Conservation (phyloP, 1,139 yeast species). For the Arxiozyma telluris region DNA sequence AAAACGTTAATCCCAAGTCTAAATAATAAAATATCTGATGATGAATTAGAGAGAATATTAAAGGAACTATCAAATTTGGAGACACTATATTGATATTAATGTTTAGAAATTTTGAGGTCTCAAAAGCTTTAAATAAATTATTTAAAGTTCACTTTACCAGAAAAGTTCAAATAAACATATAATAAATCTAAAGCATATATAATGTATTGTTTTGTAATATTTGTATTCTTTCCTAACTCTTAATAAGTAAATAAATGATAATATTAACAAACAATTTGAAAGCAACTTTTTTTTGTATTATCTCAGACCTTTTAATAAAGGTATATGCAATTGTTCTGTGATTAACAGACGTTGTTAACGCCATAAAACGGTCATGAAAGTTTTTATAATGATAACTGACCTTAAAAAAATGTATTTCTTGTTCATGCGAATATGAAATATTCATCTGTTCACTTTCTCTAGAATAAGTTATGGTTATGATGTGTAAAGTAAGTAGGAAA, state of each 20-base stretch:
- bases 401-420: no score
- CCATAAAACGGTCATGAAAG: no score
- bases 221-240: background rate
- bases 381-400: no score
- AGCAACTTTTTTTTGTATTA: no score
- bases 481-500: background rate
- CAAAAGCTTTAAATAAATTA: no score
- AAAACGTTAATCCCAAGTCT: slow-evolving; percentile 87
- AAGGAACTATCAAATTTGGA: slow-evolving; percentile 73
- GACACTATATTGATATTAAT: slow-evolving; percentile 32
- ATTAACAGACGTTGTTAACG: no score
- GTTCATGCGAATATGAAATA: no score
- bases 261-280: background rate
- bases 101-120: background rate
- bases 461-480: background rate
- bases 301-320: no score
- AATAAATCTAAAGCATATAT: background rate
- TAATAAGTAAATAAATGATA: background rate
- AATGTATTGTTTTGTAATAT: background rate
- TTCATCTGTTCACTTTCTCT: background rate
- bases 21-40: slow-evolving; percentile 69
- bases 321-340: no score
- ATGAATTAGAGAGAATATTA: slow-evolving; percentile 75
- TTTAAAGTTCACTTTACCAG: background rate
- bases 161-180: background rate